These are phyloP conservation scores for Puccinia polysora DNA, from an alignment of 1,284 basidiomycete species.

Conservation along the genomic window DNA sequence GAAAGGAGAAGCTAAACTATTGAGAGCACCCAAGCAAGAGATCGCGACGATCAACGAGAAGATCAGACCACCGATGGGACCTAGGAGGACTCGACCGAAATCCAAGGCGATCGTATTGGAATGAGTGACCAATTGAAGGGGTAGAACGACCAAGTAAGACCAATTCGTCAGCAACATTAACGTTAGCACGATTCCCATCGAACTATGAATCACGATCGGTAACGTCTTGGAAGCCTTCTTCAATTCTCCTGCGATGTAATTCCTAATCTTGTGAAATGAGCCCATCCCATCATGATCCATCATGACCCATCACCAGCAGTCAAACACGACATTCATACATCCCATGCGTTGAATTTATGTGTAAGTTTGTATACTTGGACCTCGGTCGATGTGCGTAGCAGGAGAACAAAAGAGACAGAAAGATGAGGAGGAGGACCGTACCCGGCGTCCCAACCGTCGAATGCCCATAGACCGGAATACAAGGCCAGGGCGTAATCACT, in stretches of 20 bases:
- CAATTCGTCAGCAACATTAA: constrained; percentile 79
- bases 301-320: too few relatives aligned
- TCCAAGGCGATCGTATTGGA: constrained; percentile 58
- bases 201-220: constrained; percentile 79
- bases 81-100: constrained; percentile 81
- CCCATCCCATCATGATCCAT: too few relatives aligned
- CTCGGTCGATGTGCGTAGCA: not conserved
- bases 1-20: constrained; percentile 58
- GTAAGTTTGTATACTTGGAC: not conserved
- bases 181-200: constrained; percentile 72
- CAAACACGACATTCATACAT: too few relatives aligned
- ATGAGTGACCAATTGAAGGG: constrained; percentile 48
- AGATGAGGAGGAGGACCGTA: constrained; percentile 24
- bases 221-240: constrained; percentile 76
- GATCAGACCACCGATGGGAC: constrained; percentile 73
- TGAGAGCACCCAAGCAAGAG: constrained; percentile 87
- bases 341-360: too few relatives aligned
- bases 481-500: constrained; percentile 84
- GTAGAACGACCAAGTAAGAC: constrained; percentile 86
- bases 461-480: constrained; percentile 93
- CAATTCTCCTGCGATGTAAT: constrained; percentile 87
- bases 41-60: constrained; percentile 83
- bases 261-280: constrained; percentile 27
- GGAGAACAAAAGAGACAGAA: not conserved
- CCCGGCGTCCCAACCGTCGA: constrained; percentile 70